Evolutionary conservation across 129 eudicot species (phyloP), one percentile per base, ranked within the genome.

Genomic region (Tagetes erecta): DNA sequence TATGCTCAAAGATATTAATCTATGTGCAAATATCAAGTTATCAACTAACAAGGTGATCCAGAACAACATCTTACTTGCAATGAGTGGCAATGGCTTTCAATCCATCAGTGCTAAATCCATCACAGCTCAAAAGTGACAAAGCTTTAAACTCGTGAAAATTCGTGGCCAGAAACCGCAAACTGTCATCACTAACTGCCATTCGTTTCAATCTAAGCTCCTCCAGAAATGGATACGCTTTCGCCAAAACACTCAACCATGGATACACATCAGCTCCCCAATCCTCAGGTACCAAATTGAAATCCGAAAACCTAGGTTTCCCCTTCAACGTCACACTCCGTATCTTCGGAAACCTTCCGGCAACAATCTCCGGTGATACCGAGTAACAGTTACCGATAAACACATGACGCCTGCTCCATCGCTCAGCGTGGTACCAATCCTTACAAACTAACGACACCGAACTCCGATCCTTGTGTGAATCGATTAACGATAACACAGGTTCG

Each of bases 321-420:
- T 92, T 92, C 31, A 92, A 66, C 2, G 85, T 85, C 37, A 92
- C 88, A 73, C 91, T 88, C 74, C 73, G 78, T 12, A 92, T 80
- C 65, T 64, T 85, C 27, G 92, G 97, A 67, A 92, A 92, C 71
- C 97, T 78, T 31, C 86, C 75, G 9, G 83, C 86, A 42, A 92
- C 86, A 51, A 86, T 88, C 76, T 88, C 91, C 11, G 97, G 97
- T 9, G 89, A 72, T 10, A 92, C 92, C 0, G 96, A 80, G 71
- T 88, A 92, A 71, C 97, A 92, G 79, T 92, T 92, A 2, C 93
- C 97, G 45, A 92, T 89, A 67, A 88, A 92, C 3, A 92, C 78
- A 74, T 78, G 85, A 33, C 86, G 83, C 79, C 97, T 73, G 45
- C 87, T 81, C 91, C 91, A 84, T 11, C 97, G 85, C 71, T 92